phyloP scores from a whole-genome alignment of 805 yeast genomes.

The Kazachstania viticola region DNA sequence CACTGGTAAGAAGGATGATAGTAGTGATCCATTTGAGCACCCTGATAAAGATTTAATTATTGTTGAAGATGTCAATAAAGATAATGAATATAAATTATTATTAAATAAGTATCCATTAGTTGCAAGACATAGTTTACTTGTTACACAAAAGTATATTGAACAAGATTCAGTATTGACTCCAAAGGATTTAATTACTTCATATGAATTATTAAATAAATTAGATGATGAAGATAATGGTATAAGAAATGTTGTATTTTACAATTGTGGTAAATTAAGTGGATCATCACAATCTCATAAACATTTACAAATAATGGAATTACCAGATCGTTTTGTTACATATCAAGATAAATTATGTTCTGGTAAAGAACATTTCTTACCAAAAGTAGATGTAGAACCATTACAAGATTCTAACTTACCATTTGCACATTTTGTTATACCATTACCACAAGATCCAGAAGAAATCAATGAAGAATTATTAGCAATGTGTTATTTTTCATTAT shows the following conservation, averaged over 20 bases:
- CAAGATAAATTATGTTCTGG: conserved; percentile 39
- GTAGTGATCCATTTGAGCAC: conserved; percentile 60
- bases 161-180: conserved; percentile 67
- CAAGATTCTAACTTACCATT: conserved; percentile 53
- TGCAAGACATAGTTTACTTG: conserved; percentile 64
- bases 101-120: conserved; percentile 83
- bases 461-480: conserved; percentile 49
- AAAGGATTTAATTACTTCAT: conserved; percentile 51
- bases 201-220: conserved; percentile 40
- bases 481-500: conserved; percentile 55
- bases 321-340: conserved; percentile 44
- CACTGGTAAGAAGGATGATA: conserved; percentile 17
- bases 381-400: conserved; percentile 44
- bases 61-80: conserved; percentile 35
- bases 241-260: conserved; percentile 72
- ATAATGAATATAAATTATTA: conserved; percentile 45
- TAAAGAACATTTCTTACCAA: conserved; percentile 43
- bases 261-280: conserved; percentile 80
- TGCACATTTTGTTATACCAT: conserved; percentile 71
- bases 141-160: conserved; percentile 61
- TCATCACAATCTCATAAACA: conserved; percentile 95
- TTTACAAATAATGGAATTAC: conserved; percentile 71
- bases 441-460: conserved; percentile 35
- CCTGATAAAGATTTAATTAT: conserved; percentile 72
- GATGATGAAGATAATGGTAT: conserved; percentile 28